A percentile compares a stretch with the other conserved stretches of the same genome.
phyloP scores from a whole-genome alignment of 202 grass and related monocot species.

The Saccharum hybrid region DNA sequence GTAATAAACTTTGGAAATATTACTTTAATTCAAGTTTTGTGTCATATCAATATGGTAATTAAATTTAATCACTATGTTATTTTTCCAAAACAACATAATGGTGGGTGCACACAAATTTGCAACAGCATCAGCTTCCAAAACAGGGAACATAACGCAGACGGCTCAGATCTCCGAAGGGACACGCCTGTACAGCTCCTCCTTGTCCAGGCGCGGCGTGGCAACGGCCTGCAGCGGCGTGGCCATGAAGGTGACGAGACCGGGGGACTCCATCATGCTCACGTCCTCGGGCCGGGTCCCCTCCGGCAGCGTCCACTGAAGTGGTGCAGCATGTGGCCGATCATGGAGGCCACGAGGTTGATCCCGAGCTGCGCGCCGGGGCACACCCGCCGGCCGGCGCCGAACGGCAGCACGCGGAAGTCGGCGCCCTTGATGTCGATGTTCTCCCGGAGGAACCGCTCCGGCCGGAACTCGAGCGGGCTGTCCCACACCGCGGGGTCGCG shows the following conservation, averaged over 20 bases:
- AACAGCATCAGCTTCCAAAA: background rate
- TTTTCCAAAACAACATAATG: no score
- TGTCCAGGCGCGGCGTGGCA: slow-evolving; percentile 68
- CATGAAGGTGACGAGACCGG: slow-evolving; percentile 91
- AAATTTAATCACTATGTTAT: no score
- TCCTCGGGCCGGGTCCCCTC: slow-evolving; percentile 57
- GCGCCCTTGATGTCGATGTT: slow-evolving; percentile 94
- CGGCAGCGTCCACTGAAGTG: slow-evolving; percentile 77
- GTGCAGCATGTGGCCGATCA: slow-evolving; percentile 87
- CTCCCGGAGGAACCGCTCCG: slow-evolving; percentile 71
- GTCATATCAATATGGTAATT: no score
- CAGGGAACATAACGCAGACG: background rate
- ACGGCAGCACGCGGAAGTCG: slow-evolving; percentile 85
- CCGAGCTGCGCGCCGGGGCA: slow-evolving; percentile 91
- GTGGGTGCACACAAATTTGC: background rate
- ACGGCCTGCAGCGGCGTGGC: slow-evolving; percentile 59
- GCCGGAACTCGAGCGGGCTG: slow-evolving; percentile 71
- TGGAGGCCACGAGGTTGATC: slow-evolving; percentile 83
- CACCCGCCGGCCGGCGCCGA: slow-evolving; percentile 73
- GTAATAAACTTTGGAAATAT: no score
- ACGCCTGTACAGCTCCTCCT: slow-evolving; percentile 56
- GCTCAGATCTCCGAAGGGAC: slow-evolving; percentile 66
- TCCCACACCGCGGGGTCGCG: slow-evolving; percentile 76
- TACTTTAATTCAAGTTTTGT: no score
- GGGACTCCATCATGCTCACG: slow-evolving; percentile 67